These are phyloP conservation scores for Phytopythium litorale DNA, from an alignment of 352 stramenopile genomes.

Conservation along the genomic window DNA sequence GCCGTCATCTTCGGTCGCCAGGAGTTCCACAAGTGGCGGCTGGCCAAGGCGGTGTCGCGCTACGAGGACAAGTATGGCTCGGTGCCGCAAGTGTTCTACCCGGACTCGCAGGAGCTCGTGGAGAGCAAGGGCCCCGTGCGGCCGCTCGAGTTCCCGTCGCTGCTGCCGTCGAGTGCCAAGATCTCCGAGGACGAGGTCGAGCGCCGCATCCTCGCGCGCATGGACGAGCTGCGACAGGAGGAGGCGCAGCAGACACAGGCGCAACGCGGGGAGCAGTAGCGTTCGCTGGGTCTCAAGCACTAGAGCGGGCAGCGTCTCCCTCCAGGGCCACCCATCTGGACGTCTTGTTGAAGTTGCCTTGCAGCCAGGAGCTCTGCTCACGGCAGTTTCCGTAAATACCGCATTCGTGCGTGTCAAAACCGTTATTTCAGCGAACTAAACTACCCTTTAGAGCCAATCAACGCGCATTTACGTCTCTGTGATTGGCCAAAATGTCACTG, in stretches of 20 bases:
- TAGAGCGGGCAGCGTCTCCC: too few relatives aligned
- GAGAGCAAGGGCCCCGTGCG: slow-evolving; percentile 54
- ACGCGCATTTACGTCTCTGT: neutral
- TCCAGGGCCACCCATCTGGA: too few relatives aligned
- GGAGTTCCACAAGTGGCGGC: slow-evolving; percentile 75
- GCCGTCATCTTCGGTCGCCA: slow-evolving; percentile 60
- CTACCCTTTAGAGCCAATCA: neutral
- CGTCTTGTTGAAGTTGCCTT: neutral
- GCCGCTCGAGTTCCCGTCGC: slow-evolving; percentile 60
- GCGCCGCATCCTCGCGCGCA: slow-evolving; percentile 62
- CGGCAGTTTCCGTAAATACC: neutral
- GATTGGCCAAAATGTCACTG: slow-evolving; percentile 6
- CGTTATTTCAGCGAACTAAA: neutral
- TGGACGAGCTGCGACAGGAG: slow-evolving; percentile 59
- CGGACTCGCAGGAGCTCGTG: slow-evolving; percentile 52
- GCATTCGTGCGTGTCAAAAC: slow-evolving; percentile 8
- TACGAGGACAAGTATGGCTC: slow-evolving; percentile 80
- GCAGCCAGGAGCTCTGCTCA: neutral
- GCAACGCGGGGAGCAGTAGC: slow-evolving; percentile 1
- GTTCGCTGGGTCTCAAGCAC: too few relatives aligned
- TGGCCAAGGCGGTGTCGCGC: slow-evolving; percentile 66
- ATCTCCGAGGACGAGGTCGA: slow-evolving; percentile 77
- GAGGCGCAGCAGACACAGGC: slow-evolving; percentile 4
- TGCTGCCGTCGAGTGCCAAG: slow-evolving; percentile 67
- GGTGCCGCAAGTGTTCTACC: slow-evolving; percentile 58